Base-by-base conservation (phyloP, 2,329 filamentous ascomycete species). In the Sporothrix euskadiensis region DNA sequence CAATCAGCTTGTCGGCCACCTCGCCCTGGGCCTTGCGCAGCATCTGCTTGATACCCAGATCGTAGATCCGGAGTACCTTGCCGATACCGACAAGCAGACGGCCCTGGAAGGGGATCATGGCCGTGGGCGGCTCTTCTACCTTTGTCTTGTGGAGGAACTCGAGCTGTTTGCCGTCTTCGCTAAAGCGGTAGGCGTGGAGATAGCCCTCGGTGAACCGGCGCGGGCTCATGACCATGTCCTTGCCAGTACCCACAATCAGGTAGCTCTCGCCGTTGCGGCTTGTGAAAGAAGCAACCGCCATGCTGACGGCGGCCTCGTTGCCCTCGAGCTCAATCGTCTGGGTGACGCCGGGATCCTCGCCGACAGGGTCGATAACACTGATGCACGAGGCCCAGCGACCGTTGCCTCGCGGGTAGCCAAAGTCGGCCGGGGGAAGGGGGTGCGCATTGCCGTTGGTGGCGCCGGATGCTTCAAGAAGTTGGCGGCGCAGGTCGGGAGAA, bases 121-220 rank as follows among this genome's bases (percentile, higher is more conserved):
- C 95, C 78, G 94, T 89, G 1, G 97, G 94, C 1, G 95, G 94
- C 76, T 94, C 91, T 77, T 97, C 93, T 7, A 98, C 88, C 78
- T 94, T 94, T 0, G 97, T 99, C 82, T 98, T 98, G 83, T 99
- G 96, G 75, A 98, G 94, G 74, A 98, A 96, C 79, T 98, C 93
- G 19, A 99, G 87, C 78, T 94, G 90, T 72, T 90, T 90, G n/a
- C 97, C 97, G 75, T 94, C 90, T 68, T 97, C 92, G 70, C 92
- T 88, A 81, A 99, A 93, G 57, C 94, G 90, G 82, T 98, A 99
- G 35, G 98, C 92, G 78, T 98, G 93, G 49, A 99, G 92, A 77
- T 91, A 97, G 0, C 95, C 96, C 75, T 90, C 90, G 0, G 88
- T 89, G 77, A 89, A 94, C 70, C 90, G 91, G 69, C 91, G 88